Conservation (phyloP, 345 rosid genomes). For the Reutealis trisperma region DNA sequence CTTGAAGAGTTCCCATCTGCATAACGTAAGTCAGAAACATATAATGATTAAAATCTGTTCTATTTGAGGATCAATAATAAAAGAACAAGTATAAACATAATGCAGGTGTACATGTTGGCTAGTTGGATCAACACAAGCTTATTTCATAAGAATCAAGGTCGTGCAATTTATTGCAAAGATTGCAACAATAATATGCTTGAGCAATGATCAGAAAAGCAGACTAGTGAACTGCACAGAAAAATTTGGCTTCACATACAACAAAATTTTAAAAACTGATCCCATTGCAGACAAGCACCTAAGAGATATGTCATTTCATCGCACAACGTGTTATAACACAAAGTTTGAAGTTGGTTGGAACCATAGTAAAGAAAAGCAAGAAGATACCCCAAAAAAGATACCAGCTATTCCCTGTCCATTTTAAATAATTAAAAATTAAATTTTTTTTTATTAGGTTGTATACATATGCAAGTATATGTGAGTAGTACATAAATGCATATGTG, state of each 20-base stretch:
- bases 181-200: not conserved
- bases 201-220: not conserved
- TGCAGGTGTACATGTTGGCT: not conserved
- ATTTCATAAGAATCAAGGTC: too few relatives aligned
- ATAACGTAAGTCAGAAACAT: not conserved
- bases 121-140: not conserved
- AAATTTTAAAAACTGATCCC: not conserved
- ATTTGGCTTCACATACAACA: not conserved
- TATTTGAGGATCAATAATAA: not conserved
- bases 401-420: not conserved
- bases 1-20: slow-evolving; percentile 86
- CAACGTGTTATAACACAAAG: not conserved
- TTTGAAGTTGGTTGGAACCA: not conserved
- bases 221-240: not conserved
- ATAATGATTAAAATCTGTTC: not conserved
- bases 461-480: too few relatives aligned
- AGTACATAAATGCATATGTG: too few relatives aligned
- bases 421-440: not conserved
- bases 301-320: not conserved
- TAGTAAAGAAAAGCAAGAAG: not conserved
- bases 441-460: too few relatives aligned
- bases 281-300: not conserved
- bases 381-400: not conserved
- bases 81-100: too few relatives aligned
- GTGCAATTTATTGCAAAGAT: not conserved